A percentile compares a stretch with the other conserved stretches of the same genome.
Conservation (phyloP, 2,329 filamentous ascomycete species). For the Hypoxylon sp. region DNA sequence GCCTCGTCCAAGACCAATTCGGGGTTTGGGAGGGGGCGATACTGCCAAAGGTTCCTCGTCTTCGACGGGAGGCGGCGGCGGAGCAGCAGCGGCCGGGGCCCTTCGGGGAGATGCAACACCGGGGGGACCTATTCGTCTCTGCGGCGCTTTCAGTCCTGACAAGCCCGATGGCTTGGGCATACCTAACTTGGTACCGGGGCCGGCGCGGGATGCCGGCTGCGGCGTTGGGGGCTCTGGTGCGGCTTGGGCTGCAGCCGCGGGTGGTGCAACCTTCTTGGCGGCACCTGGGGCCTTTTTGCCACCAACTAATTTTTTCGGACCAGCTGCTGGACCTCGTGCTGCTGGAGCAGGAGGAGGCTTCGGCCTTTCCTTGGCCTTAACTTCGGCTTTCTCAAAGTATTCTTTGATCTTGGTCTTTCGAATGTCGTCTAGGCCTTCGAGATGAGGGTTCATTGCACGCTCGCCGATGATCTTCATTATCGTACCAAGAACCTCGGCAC, state of each 20-base stretch:
- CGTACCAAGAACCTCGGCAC: constrained; percentile 90
- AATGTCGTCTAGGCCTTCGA: constrained; percentile 95
- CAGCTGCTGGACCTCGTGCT: constrained; percentile 58
- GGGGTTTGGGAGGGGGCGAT: constrained; percentile 66
- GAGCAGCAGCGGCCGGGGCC: constrained; percentile 54
- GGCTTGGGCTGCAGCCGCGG: constrained; percentile 51
- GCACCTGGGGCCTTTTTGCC: constrained; percentile 62
- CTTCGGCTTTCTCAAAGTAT: constrained; percentile 80
- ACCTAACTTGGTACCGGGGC: constrained; percentile 59
- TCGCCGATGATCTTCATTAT: constrained; percentile 99
- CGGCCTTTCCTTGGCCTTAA: constrained; percentile 90
- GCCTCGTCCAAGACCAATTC: constrained; percentile 75
- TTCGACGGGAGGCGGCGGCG: constrained; percentile 60
- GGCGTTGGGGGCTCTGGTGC: constrained; percentile 64
- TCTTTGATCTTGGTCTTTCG: constrained; percentile 96
- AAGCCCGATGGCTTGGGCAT: constrained; percentile 62
- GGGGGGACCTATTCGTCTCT: constrained; percentile 63
- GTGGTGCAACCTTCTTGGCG: constrained; percentile 58
- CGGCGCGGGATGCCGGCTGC: constrained; percentile 63
- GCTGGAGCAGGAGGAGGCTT: constrained; percentile 76
- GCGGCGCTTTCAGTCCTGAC: constrained; percentile 67
- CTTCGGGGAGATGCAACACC: constrained; percentile 63
- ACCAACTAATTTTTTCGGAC: constrained; percentile 45
- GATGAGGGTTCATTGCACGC: constrained; percentile 88
- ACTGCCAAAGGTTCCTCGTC: constrained; percentile 62